Base-by-base conservation (phyloP, 1,284 basidiomycete genomes). In the Veloporphyrellus conicus region DNA sequence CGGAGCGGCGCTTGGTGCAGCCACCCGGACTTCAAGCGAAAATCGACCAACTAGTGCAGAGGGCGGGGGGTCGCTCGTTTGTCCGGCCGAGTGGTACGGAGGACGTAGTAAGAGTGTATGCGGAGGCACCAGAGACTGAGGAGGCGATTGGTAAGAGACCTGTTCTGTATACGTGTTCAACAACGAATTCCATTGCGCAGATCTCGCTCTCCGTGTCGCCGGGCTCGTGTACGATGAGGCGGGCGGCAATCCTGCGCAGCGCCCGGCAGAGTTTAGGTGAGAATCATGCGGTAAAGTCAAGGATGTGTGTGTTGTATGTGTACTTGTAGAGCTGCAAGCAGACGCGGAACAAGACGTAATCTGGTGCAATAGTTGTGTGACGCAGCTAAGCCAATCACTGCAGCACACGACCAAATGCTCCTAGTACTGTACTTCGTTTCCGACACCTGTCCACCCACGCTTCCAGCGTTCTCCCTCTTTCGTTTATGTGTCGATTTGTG, bases 51-150 rank as follows among this genome's bases (percentile, higher is more conserved):
- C 75, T 93, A 25, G 87, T 93, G 23, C 84, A 85, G 62, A 91
- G 88, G 62, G 84, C 89, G 46, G 83, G 83, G 28, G 96, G 94
- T 1, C 79, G 96, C 40, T 82, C 88, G 22, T 99, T 99, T 67
- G 95, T 99, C 12, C 72, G 96, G 50, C 96, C 96, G 1, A 96
- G 93, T 68, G 96, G 96, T 11, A 99, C 96, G 16, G 96, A 99
- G 67, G 94, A 99, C 64, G 95, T 96, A 37, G 96, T 99, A 11
- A 79, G 96, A 53, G 94, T 99, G 8, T 99, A 99, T 64, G 96
- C 95, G 1, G 96, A 99, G 69, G 93, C 95, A 2, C 76, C 74
- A 33, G 74, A 82, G 35, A 78, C 78, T 47, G 70, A 79, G 14
- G 84, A 90, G 55, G 88, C 90, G 15, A 91, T 95, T 63, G 87